Conservation (phyloP, 805 yeast species). For the Pichia occidentalis region DNA sequence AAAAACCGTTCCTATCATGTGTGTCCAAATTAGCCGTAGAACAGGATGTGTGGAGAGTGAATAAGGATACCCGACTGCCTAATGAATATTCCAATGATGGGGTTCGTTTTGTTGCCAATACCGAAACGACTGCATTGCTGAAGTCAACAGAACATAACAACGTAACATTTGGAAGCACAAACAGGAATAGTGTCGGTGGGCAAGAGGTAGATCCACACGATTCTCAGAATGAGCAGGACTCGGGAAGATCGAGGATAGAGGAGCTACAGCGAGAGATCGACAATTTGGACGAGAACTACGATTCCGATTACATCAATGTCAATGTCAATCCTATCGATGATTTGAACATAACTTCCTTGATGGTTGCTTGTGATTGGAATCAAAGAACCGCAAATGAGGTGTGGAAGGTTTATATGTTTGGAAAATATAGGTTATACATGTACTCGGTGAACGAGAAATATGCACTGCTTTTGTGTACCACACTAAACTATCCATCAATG, state of each 20-base stretch:
- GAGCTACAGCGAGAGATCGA: constrained; percentile 13
- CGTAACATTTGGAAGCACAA: no score
- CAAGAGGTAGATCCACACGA: not conserved
- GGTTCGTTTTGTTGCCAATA: no score
- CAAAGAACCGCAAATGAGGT: constrained; percentile 8
- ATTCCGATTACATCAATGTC: constrained; percentile 25
- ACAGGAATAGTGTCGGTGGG: not conserved
- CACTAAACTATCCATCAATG: constrained; percentile 25
- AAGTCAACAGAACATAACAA: no score
- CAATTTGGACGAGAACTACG: constrained; percentile 15
- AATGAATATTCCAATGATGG: no score
- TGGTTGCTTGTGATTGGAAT: constrained; percentile 26
- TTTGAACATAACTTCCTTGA: constrained; percentile 26
- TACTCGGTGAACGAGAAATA: constrained; percentile 20
- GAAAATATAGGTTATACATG: constrained; percentile 20
- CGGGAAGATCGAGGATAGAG: constrained; percentile 6
- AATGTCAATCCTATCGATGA: constrained; percentile 27
- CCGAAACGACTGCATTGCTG: no score
- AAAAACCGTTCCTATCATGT: constrained; percentile 29
- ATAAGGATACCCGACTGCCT: not conserved
- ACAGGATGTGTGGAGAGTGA: not conserved
- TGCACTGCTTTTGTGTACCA: constrained; percentile 26
- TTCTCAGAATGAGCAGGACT: not conserved
- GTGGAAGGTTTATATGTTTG: constrained; percentile 27
- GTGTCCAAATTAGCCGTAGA: constrained; percentile 11